Base-by-base conservation (phyloP, 176 grass and related monocot species). In the Aegilops sharonensis region DNA sequence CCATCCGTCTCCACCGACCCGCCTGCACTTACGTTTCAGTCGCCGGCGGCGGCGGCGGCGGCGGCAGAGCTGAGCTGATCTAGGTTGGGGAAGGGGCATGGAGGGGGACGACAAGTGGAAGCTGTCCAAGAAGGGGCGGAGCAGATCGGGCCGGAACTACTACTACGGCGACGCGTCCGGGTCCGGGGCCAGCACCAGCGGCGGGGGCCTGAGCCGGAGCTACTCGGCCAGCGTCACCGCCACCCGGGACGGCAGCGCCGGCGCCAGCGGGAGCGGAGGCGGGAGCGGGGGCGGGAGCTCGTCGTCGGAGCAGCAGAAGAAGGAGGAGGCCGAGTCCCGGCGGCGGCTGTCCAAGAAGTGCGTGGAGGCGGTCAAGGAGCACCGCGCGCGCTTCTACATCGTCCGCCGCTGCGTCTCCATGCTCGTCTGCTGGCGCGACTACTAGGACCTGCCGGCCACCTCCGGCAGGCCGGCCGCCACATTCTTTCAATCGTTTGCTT, bases 381-480 rank as follows among this genome's bases (percentile, higher is more conserved):
- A 91, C 47, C 78, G 91, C 0, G 85, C 91, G 23, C 78, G 88
- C 47, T 93, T 93, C 91, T 93, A 93, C 88, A 91, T 93, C 86
- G 83, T 93, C 74, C 85, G 91, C 40, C 91, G 91, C 45, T 93
- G 91, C 82, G 91, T 93, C 86, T 90, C 88, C 85, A 93, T 93
- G 92, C 92, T 93, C 86, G 89, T 93, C 83, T 93, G 92, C 86
- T 93, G 92, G 92, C 88, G 92, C 40, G 90, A 91, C 88, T 74
- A 90, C 85, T 92, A 89, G 79, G 23, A 0, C 14, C 8, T 11
- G 42, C 39, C 39, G 39, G 10, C 42, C 40, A 11, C 9, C 72
- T 1, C 31, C 30, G 4, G 66, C 68, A 2, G 11, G 43, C 42
- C 42, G 42, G 42, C 75, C 18, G 2, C 11, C 76, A 14, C 54